phyloP scores from a whole-genome alignment of 257 asterid genomes.

The Nicotiana noctiflora region DNA sequence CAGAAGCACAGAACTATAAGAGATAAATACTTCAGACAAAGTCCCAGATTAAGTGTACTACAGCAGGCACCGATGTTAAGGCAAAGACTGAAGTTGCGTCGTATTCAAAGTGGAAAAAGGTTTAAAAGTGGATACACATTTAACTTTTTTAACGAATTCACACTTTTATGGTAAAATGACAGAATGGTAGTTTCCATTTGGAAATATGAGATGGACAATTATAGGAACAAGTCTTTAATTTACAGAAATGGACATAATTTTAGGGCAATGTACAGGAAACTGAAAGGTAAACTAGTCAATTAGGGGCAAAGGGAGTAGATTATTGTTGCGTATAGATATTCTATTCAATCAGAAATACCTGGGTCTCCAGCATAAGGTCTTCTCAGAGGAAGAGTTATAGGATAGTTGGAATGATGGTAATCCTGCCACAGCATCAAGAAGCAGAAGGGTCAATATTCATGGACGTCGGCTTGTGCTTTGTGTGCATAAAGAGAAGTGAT shows the following conservation, averaged over 20 bases:
- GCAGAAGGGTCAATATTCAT: neutral
- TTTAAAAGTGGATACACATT: neutral
- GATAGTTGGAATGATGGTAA: conserved; percentile 43
- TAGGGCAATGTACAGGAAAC: neutral
- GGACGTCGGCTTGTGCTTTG: neutral
- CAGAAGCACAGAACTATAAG: neutral
- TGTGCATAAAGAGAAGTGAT: conserved; percentile 10
- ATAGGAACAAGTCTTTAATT: neutral
- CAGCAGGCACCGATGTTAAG: neutral
- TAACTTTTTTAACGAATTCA: neutral
- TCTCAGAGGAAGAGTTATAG: conserved; percentile 59
- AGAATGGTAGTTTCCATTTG: neutral
- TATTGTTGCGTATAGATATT: neutral
- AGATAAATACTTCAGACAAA: neutral
- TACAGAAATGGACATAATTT: neutral
- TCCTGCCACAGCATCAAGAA: conserved; percentile 40
- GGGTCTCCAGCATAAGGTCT: conserved; percentile 74
- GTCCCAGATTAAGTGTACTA: neutral
- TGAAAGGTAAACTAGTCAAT: neutral
- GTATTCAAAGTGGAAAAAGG: neutral
- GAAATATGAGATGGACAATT: neutral
- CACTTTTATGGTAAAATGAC: neutral
- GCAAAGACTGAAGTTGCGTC: neutral
- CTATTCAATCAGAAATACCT: conserved; percentile 28
- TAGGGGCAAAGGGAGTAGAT: neutral